These are phyloP conservation scores for Kuraishia piskuri DNA, from an alignment of 805 yeast species.

Conservation along the genomic window DNA sequence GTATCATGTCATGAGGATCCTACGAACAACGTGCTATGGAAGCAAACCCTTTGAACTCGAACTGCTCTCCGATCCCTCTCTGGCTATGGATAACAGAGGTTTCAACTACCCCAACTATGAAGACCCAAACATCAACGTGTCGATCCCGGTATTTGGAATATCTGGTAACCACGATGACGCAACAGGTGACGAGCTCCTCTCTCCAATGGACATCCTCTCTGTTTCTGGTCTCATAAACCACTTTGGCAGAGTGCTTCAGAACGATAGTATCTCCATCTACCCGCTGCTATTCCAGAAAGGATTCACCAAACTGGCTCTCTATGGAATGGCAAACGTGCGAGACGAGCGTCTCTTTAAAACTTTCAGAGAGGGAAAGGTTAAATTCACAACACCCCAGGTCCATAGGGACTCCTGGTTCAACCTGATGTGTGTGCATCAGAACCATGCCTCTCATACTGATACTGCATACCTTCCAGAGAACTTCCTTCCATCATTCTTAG, in stretches of 20 bases:
- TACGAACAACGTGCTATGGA: conserved; percentile 70
- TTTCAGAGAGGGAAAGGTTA: conserved; percentile 72
- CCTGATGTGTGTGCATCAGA: conserved; percentile 84
- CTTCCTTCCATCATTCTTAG: conserved; percentile 73
- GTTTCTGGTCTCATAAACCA: conserved; percentile 82
- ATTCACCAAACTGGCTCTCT: conserved; percentile 68
- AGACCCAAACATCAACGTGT: conserved; percentile 82
- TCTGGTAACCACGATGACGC: conserved; percentile 97
- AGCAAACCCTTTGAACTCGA: conserved; percentile 84
- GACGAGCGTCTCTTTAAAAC: conserved; percentile 84
- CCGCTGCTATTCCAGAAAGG: conserved; percentile 86
- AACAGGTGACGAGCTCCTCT: conserved; percentile 73
- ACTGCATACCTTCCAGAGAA: conserved; percentile 81
- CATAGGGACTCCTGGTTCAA: conserved; percentile 69
- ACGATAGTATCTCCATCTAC: conserved; percentile 61
- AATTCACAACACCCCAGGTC: conserved; percentile 61
- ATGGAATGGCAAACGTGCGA: conserved; percentile 81
- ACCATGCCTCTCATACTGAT: conserved; percentile 72
- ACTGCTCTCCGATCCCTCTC: conserved; percentile 68
- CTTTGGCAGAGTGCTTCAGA: conserved; percentile 74
- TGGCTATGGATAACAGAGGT: conserved; percentile 49
- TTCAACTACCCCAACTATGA: conserved; percentile 74
- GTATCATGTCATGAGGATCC: conserved; percentile 69
- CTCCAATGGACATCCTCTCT: conserved; percentile 79
- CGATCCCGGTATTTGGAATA: conserved; percentile 86